A percentile compares a stretch with the other conserved stretches of the same genome.
These are phyloP conservation scores for Wickerhamiella shivajii DNA, from an alignment of 805 yeast species.

Conservation along the genomic window DNA sequence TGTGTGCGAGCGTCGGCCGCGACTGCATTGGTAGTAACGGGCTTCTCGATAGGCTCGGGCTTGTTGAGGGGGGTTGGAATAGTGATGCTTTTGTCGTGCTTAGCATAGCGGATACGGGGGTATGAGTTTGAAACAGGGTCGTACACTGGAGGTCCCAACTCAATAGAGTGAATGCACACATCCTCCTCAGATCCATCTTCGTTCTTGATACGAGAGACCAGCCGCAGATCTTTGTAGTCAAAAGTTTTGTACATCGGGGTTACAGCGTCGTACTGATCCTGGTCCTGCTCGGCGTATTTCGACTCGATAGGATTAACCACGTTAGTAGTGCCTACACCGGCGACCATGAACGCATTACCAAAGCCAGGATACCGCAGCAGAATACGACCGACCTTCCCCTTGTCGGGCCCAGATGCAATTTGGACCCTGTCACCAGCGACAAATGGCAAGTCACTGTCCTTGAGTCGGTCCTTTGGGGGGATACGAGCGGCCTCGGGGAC, in stretches of 20 bases:
- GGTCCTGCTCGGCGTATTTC: conserved; percentile 36
- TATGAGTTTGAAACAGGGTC: conserved; percentile 58
- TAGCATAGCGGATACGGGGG: conserved; percentile 66
- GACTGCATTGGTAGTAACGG: conserved; percentile 40
- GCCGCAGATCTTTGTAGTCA: conserved; percentile 44
- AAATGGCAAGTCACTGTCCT: conserved; percentile 17
- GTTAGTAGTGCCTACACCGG: conserved; percentile 48
- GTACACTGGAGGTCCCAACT: conserved; percentile 52
- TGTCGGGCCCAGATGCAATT: conserved; percentile 37
- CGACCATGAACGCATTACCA: conserved; percentile 48
- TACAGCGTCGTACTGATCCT: conserved; percentile 57
- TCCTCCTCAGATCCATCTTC: conserved; percentile 47
- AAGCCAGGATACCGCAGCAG: conserved; percentile 38
- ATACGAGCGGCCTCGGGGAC: conserved; percentile 14
- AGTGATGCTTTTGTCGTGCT: conserved; percentile 48
- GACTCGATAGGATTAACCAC: conserved; percentile 55
- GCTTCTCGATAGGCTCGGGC: conserved; percentile 37
- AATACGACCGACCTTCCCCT: conserved; percentile 62
- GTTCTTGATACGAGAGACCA: conserved; percentile 64
- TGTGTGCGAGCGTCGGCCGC: conserved; percentile 57
- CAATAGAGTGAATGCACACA: conserved; percentile 66
- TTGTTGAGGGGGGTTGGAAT: conserved; percentile 84
- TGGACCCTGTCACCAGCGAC: conserved; percentile 20
- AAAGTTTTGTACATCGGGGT: conserved; percentile 54
- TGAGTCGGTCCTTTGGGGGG: conserved; percentile 13